These are phyloP conservation scores for Abortiporus biennis DNA, from an alignment of 1,284 basidiomycete species.

Conservation along the genomic window DNA sequence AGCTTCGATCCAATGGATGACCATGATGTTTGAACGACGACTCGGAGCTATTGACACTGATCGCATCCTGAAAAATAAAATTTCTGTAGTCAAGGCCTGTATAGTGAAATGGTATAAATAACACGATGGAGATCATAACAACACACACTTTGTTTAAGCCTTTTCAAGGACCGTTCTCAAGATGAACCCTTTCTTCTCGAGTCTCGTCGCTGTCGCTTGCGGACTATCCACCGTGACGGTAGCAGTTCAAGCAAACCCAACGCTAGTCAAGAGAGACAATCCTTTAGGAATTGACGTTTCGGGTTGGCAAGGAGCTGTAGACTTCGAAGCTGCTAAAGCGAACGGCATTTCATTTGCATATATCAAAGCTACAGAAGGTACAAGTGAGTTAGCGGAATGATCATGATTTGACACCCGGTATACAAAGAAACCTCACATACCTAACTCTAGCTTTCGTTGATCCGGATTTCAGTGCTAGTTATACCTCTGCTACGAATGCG, in stretches of 20 bases:
- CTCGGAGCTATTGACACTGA: too few relatives aligned
- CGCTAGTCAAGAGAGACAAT: not conserved
- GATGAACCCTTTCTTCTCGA: too few relatives aligned
- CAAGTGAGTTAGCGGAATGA: conserved; percentile 28
- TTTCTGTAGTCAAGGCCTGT: too few relatives aligned
- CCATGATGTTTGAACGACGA: too few relatives aligned
- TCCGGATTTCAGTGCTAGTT: conserved; percentile 43
- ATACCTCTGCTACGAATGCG: conserved; percentile 47
- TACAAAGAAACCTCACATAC: not conserved
- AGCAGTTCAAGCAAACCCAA: not conserved
- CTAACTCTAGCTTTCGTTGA: conserved; percentile 26
- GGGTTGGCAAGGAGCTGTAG: conserved; percentile 42
- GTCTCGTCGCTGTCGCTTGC: not conserved
- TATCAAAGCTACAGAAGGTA: conserved; percentile 71
- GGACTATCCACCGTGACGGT: too few relatives aligned
- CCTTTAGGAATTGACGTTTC: conserved; percentile 32
- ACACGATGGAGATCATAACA: too few relatives aligned
- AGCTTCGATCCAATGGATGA: too few relatives aligned
- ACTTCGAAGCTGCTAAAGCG: conserved; percentile 47
- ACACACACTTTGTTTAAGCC: too few relatives aligned
- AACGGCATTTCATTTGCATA: conserved; percentile 56
- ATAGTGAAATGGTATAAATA: too few relatives aligned
- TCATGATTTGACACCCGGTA: conserved; percentile 3
- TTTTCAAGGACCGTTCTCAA: too few relatives aligned
- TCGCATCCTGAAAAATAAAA: too few relatives aligned